Evolutionary conservation across 1,284 basidiomycete species (phyloP).

Genomic region (Malassezia equina): DNA sequence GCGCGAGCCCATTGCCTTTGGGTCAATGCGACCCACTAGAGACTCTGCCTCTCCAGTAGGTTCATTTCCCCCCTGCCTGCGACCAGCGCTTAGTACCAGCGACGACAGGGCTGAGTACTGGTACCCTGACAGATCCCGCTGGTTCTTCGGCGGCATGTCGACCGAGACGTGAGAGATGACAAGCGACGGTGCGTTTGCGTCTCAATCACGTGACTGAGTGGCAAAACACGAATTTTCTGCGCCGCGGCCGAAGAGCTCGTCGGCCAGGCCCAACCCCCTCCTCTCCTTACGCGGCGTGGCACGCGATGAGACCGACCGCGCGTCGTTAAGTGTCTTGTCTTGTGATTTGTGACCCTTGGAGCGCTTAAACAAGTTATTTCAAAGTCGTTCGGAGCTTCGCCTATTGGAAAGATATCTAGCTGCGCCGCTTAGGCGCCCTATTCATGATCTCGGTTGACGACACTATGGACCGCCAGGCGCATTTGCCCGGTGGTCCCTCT

Average conservation of each 20-base stretch:
- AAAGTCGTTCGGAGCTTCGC: neutral
- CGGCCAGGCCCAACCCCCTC: neutral
- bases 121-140: slow-evolving; percentile 44
- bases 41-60: slow-evolving; percentile 91
- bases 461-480: neutral
- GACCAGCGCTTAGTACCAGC: slow-evolving; percentile 41
- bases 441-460: neutral
- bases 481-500: neutral
- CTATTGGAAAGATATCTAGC: neutral
- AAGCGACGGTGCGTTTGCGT: neutral
- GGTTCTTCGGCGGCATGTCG: slow-evolving; percentile 38
- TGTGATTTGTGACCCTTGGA: neutral
- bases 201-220: slow-evolving; percentile 1
- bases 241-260: neutral
- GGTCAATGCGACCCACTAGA: slow-evolving; percentile 79
- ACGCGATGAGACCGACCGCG: neutral
- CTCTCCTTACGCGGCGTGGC: slow-evolving; percentile 1
- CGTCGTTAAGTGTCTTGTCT: neutral
- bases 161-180: neutral
- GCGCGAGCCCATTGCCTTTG: slow-evolving; percentile 84
- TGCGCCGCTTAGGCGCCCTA: neutral
- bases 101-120: slow-evolving; percentile 46
- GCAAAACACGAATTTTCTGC: neutral
- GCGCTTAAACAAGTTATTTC: neutral
- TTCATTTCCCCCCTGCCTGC: slow-evolving; percentile 53